phyloP scores from a whole-genome alignment of 2,329 filamentous ascomycete genomes.

The Fusarium agapanthi region DNA sequence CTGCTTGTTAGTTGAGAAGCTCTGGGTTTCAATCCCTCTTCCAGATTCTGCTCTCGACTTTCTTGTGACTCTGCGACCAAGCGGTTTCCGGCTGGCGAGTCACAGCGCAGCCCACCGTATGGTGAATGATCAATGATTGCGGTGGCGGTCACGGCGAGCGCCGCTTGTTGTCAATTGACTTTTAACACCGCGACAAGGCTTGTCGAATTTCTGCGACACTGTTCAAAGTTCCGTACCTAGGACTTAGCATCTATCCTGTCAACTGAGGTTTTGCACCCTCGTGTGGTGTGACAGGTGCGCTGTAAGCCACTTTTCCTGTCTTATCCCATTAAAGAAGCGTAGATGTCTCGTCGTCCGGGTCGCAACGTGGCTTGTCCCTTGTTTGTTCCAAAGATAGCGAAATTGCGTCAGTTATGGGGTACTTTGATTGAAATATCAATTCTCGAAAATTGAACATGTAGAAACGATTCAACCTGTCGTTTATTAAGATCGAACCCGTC shows the following conservation, averaged over 20 bases:
- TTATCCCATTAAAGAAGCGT: constrained; percentile 38
- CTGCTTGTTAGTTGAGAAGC: background rate
- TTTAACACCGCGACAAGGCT: background rate
- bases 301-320: constrained; percentile 29
- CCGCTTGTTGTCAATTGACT: constrained; percentile 22
- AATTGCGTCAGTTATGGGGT: constrained; percentile 33
- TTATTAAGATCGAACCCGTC: constrained; percentile 40
- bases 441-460: constrained; percentile 24
- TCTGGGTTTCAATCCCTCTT: background rate
- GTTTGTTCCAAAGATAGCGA: constrained; percentile 29
- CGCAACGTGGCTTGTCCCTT: constrained; percentile 37
- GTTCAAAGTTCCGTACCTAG: constrained; percentile 1
- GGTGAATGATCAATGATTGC: constrained; percentile 29
- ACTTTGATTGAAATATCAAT: constrained; percentile 27
- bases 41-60: background rate
- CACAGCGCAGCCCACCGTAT: constrained; percentile 29
- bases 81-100: constrained; percentile 36
- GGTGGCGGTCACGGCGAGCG: constrained; percentile 11
- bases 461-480: constrained; percentile 31
- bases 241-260: constrained; percentile 15
- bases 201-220: background rate
- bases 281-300: constrained; percentile 38
- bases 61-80: constrained; percentile 27
- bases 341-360: constrained; percentile 20
- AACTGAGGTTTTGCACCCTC: constrained; percentile 9